Base-by-base conservation (phyloP, 164 flowering plant genomes). In the Houttuynia cordata region DNA sequence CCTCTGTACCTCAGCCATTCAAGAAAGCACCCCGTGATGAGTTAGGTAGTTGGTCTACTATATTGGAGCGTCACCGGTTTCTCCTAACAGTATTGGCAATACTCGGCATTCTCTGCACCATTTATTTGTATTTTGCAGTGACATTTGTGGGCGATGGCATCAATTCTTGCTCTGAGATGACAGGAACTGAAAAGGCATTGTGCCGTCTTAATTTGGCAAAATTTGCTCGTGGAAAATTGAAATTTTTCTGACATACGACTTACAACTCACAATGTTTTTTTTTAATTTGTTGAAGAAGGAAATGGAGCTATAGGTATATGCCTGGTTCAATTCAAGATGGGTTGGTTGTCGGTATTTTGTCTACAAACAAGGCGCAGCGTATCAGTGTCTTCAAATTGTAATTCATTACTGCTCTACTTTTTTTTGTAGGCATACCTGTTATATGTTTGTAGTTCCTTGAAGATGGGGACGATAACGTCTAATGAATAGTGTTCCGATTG, bases 91-190 rank as follows among this genome's bases (percentile, higher is more conserved):
- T 81, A 50, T 75, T 85, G 50, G 74, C 53, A 34, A 80, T 88
- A 57, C 64, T 88, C 63, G 73, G 71, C 62, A 63, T 82, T 69
- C 74, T 88, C 10, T 88, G 96, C 77, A 76, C 83, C 4, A 37
- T 88, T 30, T 88, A 88, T 66, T 88, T 88, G 51, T 85, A 88
- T 70, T 85, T 88, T 66, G 96, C 92, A 2, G 74, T 88, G 68
- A 88, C 90, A 23, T 67, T 88, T 42, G 49, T 14, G 56, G 92
- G 88, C 12, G 65, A 68, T 40, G 58, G 66, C 20, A 69, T 64
- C 23, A 71, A 62, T 6, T 65, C 81, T 7, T 88, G 96, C 51
- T 76, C 79, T 7, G 85, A 78, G 0, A 63, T 88, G 71, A 57
- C 66, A 2, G 90, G 83, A 37, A 54, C 71, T 4, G 67, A 81